These are phyloP conservation scores for Diaporthe vexans DNA, from an alignment of 2,329 filamentous ascomycete genomes.

Conservation along the genomic window DNA sequence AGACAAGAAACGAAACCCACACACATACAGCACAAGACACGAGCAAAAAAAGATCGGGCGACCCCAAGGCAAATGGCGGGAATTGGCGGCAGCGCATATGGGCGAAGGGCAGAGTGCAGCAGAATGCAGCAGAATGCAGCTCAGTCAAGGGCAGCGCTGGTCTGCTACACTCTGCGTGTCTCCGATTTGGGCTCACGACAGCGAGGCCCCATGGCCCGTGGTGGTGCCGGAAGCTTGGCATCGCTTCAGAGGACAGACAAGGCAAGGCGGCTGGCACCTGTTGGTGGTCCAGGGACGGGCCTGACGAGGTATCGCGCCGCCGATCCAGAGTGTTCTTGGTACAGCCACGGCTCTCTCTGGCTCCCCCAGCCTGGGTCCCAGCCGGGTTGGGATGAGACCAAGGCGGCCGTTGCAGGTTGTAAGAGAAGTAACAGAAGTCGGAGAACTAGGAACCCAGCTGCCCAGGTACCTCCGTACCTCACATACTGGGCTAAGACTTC, in stretches of 20 bases:
- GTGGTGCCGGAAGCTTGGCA: constrained; percentile 36
- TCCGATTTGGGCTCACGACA: constrained; percentile 28
- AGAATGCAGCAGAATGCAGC: not conserved
- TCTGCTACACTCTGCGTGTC: constrained; percentile 39
- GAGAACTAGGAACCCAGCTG: not conserved
- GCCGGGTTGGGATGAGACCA: constrained; percentile 16
- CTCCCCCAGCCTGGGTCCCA: not conserved
- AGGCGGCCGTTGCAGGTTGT: constrained; percentile 36
- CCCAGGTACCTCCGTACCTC: too few species aligned
- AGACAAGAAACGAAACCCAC: constrained; percentile 26
- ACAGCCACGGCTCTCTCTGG: not conserved
- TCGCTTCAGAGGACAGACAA: constrained; percentile 34
- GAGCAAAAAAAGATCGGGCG: constrained; percentile 10
- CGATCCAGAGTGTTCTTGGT: not conserved
- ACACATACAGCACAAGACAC: constrained; percentile 1
- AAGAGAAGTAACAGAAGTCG: constrained; percentile 25
- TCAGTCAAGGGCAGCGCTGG: not conserved
- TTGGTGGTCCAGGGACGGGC: not conserved
- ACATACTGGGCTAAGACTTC: not conserved
- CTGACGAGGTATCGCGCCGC: not conserved
- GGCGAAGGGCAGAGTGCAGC: not conserved
- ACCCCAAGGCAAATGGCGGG: not conserved
- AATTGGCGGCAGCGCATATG: constrained; percentile 9
- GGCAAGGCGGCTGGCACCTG: constrained; percentile 9
- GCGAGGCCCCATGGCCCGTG: constrained; percentile 22